These are phyloP conservation scores for Amanita pallidorosea DNA, from an alignment of 768 basidiomycete genomes.

Conservation along the genomic window DNA sequence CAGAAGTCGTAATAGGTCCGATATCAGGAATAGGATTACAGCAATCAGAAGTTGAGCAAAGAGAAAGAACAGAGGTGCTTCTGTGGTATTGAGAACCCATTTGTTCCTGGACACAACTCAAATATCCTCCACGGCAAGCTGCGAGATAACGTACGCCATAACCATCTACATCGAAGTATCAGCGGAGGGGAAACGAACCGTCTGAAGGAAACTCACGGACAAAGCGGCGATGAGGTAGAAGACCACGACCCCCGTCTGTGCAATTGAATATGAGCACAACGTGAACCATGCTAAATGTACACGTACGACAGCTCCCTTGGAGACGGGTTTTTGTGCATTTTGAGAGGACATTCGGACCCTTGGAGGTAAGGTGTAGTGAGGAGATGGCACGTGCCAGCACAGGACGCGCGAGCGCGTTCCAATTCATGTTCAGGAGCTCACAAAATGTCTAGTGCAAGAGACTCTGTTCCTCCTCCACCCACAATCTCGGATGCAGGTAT, in stretches of 20 bases:
- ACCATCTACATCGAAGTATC: conserved; percentile 53
- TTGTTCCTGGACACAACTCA: conserved; percentile 50
- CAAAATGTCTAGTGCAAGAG: conserved; percentile 1
- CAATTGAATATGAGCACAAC: background rate
- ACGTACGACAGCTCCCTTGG: background rate
- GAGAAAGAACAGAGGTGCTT: conserved; percentile 79
- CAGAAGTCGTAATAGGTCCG: conserved; percentile 51
- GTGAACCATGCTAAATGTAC: conserved; percentile 19
- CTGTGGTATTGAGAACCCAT: conserved; percentile 77
- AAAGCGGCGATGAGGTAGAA: conserved; percentile 89
- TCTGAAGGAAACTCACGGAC: conserved; percentile 44
- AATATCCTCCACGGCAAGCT: background rate
- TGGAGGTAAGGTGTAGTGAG: background rate
- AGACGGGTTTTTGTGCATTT: conserved; percentile 14
- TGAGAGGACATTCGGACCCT: conserved; percentile 15
- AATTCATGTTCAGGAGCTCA: background rate
- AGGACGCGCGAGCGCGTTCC: background rate
- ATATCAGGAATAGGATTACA: conserved; percentile 58
- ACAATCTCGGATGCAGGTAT: conserved; percentile 7
- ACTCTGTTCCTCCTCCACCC: conserved; percentile 3
- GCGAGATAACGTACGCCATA: conserved; percentile 52
- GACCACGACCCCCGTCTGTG: conserved; percentile 59
- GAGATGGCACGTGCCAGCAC: conserved; percentile 8
- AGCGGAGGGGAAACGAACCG: background rate
- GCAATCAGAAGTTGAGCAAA: conserved; percentile 75